These are phyloP conservation scores for Metarhizium humberi DNA, from an alignment of 2,329 filamentous ascomycete genomes.

Conservation along the genomic window DNA sequence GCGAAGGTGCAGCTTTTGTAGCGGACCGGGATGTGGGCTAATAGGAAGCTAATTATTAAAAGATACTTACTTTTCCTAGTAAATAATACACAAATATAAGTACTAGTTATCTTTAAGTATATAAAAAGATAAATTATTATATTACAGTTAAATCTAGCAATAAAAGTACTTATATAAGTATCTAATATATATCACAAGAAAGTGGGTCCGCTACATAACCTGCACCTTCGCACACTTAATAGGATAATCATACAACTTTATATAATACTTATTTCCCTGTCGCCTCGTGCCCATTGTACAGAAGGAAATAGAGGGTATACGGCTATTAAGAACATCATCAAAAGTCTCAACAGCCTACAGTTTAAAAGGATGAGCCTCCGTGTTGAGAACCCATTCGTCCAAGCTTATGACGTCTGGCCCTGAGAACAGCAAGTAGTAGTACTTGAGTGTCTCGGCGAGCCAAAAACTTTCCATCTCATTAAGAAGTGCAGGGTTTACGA, in stretches of 20 bases:
- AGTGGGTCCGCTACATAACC: too few species aligned
- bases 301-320: neutral
- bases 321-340: neutral
- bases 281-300: neutral
- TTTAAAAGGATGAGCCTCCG: conserved; percentile 51
- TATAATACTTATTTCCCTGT: neutral
- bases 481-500: conserved; percentile 28
- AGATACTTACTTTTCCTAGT: too few species aligned
- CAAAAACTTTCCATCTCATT: conserved; percentile 80
- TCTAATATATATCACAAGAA: too few species aligned
- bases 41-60: too few species aligned
- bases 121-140: too few species aligned
- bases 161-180: too few species aligned
- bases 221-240: too few species aligned
- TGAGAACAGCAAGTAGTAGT: conserved; percentile 60
- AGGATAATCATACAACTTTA: neutral
- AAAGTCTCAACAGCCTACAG: conserved; percentile 1
- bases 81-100: too few species aligned
- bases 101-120: too few species aligned
- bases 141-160: too few species aligned
- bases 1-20: too few species aligned
- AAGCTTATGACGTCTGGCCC: conserved; percentile 47
- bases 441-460: conserved; percentile 70
- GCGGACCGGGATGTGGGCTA: too few species aligned
- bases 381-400: conserved; percentile 59